phyloP scores from a whole-genome alignment of 495 filamentous ascomycete genomes.

The Xylaria acuta region DNA sequence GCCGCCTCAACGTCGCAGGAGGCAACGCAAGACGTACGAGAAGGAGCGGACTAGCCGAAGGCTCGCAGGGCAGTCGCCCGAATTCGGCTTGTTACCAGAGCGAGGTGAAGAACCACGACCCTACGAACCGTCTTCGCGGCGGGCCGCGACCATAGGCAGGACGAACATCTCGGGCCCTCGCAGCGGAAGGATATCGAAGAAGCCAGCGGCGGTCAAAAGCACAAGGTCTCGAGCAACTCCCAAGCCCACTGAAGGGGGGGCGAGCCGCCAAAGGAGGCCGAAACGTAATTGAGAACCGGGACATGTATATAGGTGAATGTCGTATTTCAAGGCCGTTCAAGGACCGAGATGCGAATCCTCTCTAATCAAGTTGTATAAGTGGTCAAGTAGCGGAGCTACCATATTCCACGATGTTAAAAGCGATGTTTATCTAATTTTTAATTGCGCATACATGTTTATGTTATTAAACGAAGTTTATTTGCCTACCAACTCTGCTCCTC shows the following conservation, averaged over 20 bases:
- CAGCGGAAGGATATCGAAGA: slow-evolving; percentile 6
- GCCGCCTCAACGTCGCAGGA: slow-evolving; percentile 22
- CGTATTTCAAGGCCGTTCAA: not conserved
- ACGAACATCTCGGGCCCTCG: not conserved
- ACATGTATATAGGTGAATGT: not conserved
- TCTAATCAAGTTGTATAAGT: not conserved
- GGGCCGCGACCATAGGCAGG: not conserved
- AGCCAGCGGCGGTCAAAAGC: slow-evolving; percentile 1
- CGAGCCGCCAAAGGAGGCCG: not conserved
- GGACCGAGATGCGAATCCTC: not conserved
- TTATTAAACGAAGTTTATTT: not conserved
- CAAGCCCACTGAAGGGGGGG: not conserved
- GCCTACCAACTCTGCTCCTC: not conserved
- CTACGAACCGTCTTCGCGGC: not conserved
- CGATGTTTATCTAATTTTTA: not conserved
- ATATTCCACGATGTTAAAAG: not conserved
- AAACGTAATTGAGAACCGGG: not conserved
- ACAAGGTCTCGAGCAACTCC: not conserved
- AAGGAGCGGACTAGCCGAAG: slow-evolving; percentile 30
- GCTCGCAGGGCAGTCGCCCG: slow-evolving; percentile 28
- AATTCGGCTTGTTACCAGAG: slow-evolving; percentile 33
- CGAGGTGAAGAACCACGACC: slow-evolving; percentile 29
- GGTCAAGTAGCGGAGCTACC: not conserved
- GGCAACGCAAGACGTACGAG: slow-evolving; percentile 29
- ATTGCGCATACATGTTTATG: not conserved